Evolutionary conservation across 2,329 filamentous ascomycete species (phyloP).

Genomic region (Apiospora koreana): DNA sequence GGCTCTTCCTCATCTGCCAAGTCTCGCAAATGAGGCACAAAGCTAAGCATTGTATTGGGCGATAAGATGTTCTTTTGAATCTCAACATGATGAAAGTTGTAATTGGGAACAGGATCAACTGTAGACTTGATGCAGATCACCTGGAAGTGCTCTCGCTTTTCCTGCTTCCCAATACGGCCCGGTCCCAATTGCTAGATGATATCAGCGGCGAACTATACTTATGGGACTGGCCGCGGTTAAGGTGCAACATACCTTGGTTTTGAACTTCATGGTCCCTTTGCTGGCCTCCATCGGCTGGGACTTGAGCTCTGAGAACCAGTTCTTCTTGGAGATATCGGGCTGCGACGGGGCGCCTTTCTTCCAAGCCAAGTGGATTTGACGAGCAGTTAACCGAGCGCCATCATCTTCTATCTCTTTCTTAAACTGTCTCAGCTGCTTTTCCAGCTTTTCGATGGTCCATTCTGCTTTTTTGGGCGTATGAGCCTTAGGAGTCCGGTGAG

Average conservation of each 20-base stretch:
- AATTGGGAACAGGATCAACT: slow-evolving; percentile 55
- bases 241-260: slow-evolving; percentile 45
- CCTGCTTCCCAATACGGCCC: slow-evolving; percentile 41
- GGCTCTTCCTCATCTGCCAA: slow-evolving; percentile 57
- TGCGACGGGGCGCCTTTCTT: slow-evolving; percentile 39
- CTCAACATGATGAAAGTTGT: slow-evolving; percentile 61
- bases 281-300: slow-evolving; percentile 31
- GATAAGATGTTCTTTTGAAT: slow-evolving; percentile 61
- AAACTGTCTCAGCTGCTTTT: slow-evolving; percentile 39
- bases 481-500: slow-evolving; percentile 30
- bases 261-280: slow-evolving; percentile 49
- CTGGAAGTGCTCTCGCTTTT: slow-evolving; percentile 43
- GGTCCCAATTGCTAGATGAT: slow-evolving; percentile 41
- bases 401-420: slow-evolving; percentile 45
- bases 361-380: slow-evolving; percentile 47
- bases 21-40: slow-evolving; percentile 60
- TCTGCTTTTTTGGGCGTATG: slow-evolving; percentile 37
- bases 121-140: slow-evolving; percentile 51
- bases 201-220: slow-evolving; percentile 12
- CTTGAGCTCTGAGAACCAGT: slow-evolving; percentile 50
- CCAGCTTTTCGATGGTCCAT: slow-evolving; percentile 47
- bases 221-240: too few relatives aligned
- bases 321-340: slow-evolving; percentile 42
- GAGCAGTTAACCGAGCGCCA: slow-evolving; percentile 44
- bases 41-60: slow-evolving; percentile 61